Base-by-base conservation (phyloP, 805 yeast species). In the Myxozyma udenii region DNA sequence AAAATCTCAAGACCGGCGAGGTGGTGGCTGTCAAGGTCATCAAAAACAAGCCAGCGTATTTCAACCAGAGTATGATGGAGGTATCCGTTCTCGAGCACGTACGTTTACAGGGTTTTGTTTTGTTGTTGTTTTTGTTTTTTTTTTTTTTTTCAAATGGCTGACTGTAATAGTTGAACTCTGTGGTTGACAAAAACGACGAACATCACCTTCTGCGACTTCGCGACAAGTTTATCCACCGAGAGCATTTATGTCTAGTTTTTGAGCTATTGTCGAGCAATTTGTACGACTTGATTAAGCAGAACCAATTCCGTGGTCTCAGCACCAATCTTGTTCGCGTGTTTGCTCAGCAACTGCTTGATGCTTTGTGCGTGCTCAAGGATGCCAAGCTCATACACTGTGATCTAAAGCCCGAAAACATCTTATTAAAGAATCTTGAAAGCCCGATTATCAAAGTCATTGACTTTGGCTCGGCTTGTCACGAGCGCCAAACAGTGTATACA, bases 21-120 rank as follows among this genome's bases (percentile, higher is more conserved):
- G 79, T 91, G 19, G 87, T 90, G 23, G 98, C 98, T 0, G 95
- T 93, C 33, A 93, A 93, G 69, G 95, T 93, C 40, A 87, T 93
- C 52, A 93, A 91, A 67, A 85, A 95, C 32, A 85, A 85, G 65
- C 87, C 95, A 3, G 96, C 95, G 7, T 90, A 85, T 64, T 74
- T 89, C 67, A 89, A 87, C 65, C 98, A 95, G 69, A 85, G 95
- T 41, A 75, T 91, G 61, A 85, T 91, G 49, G 99, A 93, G 66
- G 96, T 90, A 3, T 79, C 85, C 41, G 79, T 93, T 35, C 71
- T 93, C 51, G 98, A 93, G 66, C 81, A 82, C 59, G 54, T 49
- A 38, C 32, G 51, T 39, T 18, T 19, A 11, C 14, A 24, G 14
- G n/a, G 28, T 21, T 21, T 38, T 21, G 4, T 9, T 21, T 25